A percentile compares a stretch with the other conserved stretches of the same genome.
phyloP scores from a whole-genome alignment of 306 rosid species.

The Corylus avellana region DNA sequence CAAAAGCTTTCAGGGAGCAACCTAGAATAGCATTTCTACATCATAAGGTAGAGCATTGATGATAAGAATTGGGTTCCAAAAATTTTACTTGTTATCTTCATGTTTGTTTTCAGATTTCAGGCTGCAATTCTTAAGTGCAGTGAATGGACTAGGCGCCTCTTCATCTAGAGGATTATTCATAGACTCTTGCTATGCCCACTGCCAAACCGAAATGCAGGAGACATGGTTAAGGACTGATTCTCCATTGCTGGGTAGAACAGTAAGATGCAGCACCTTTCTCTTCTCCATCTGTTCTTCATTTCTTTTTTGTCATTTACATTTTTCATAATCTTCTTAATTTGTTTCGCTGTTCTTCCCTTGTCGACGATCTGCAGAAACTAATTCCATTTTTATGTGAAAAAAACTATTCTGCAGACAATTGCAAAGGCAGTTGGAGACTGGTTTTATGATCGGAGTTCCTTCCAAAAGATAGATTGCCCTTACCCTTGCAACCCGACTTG shows the following conservation, averaged over 20 bases:
- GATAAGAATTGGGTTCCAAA: not conserved
- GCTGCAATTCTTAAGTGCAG: constrained; percentile 63
- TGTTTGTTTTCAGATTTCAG: constrained; percentile 62
- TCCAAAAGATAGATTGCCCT: constrained; percentile 77
- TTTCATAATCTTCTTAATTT: not conserved
- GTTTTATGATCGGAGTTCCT: constrained; percentile 64
- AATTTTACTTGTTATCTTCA: constrained; percentile 14
- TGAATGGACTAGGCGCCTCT: constrained; percentile 44
- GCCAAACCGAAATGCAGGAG: constrained; percentile 94
- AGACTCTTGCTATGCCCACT: constrained; percentile 90
- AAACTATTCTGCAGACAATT: constrained; percentile 56
- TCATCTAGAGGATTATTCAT: constrained; percentile 65
- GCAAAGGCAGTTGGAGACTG: constrained; percentile 91
- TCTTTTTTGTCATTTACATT: not conserved
- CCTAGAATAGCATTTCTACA: not conserved
- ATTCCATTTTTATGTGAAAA: constrained; percentile 10
- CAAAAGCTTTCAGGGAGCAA: constrained; percentile 2
- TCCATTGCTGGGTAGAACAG: constrained; percentile 59
- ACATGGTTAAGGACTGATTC: constrained; percentile 78
- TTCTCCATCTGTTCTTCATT: too few species aligned
- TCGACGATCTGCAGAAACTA: not conserved
- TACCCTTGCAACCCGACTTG: constrained; percentile 96
- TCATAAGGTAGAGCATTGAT: not conserved
- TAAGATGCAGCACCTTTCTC: constrained; percentile 31
- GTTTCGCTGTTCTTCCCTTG: not conserved